phyloP scores from a whole-genome alignment of 2,329 filamentous ascomycete species.

The Exophiala xenobiotica region DNA sequence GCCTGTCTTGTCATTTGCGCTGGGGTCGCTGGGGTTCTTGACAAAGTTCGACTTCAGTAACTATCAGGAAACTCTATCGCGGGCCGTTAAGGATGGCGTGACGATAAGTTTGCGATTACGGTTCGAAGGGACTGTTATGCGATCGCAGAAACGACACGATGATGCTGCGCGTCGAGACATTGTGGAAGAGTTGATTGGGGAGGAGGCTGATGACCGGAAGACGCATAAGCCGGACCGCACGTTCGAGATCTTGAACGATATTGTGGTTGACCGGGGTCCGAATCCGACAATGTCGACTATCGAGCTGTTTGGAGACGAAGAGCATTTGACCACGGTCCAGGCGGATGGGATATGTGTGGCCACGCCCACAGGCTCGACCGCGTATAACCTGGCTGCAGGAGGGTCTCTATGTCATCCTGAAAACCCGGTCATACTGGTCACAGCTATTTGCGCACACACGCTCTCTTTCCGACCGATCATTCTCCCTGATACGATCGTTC shows the following conservation, averaged over 20 bases:
- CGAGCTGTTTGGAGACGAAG: constrained; percentile 90
- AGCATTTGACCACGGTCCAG: constrained; percentile 90
- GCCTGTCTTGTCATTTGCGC: constrained; percentile 84
- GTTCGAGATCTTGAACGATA: constrained; percentile 90
- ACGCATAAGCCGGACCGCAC: constrained; percentile 84
- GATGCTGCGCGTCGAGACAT: constrained; percentile 60
- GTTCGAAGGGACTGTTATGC: constrained; percentile 93
- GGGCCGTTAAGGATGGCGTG: constrained; percentile 77
- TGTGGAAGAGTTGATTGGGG: constrained; percentile 85
- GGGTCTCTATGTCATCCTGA: constrained; percentile 93
- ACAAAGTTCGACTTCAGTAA: constrained; percentile 93
- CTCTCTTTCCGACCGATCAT: constrained; percentile 96
- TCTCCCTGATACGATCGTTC: constrained; percentile 89
- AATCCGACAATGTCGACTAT: constrained; percentile 92
- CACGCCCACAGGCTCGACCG: constrained; percentile 90
- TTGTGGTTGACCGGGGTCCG: constrained; percentile 92
- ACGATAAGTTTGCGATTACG: constrained; percentile 82
- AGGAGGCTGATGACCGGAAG: constrained; percentile 76
- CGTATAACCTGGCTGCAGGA: constrained; percentile 94
- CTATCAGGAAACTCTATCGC: constrained; percentile 66
- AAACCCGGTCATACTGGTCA: constrained; percentile 92
- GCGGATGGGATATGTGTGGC: constrained; percentile 93
- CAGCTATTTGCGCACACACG: constrained; percentile 91
- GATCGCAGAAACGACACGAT: constrained; percentile 54
- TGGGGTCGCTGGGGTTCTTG: constrained; percentile 92